These are phyloP conservation scores for Neurospora tetrasperma DNA, from an alignment of 495 filamentous ascomycete genomes.

Conservation along the genomic window DNA sequence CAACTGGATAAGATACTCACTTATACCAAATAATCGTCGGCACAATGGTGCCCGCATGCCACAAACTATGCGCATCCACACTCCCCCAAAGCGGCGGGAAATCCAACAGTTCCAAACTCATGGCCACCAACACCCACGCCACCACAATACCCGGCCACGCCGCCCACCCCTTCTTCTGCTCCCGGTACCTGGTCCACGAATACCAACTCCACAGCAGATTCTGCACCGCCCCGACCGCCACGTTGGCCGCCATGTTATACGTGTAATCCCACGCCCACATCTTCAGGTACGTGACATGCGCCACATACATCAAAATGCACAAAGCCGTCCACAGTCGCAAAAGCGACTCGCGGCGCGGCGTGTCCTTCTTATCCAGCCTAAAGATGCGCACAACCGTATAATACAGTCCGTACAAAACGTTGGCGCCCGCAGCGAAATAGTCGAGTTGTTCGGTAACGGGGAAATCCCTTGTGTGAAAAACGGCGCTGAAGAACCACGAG, in stretches of 20 bases:
- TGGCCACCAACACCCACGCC: conserved; percentile 81
- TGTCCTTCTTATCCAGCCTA: conserved; percentile 58
- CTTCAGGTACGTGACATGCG: conserved; percentile 76
- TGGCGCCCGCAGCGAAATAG: conserved; percentile 90
- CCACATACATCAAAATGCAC: conserved; percentile 59
- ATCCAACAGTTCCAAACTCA: conserved; percentile 91
- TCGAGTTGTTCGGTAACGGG: conserved; percentile 80
- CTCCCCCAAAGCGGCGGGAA: conserved; percentile 77
- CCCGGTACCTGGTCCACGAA: conserved; percentile 62
- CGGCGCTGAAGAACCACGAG: conserved; percentile 76
- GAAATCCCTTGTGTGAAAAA: conserved; percentile 90
- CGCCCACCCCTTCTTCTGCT: conserved; percentile 62
- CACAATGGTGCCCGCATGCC: conserved; percentile 87
- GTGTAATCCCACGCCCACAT: conserved; percentile 86
- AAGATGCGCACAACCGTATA: conserved; percentile 72
- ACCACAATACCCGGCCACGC: conserved; percentile 90
- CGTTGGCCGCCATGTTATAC: conserved; percentile 96
- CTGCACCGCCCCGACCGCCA: conserved; percentile 67
- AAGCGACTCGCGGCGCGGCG: conserved; percentile 43
- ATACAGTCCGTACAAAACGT: conserved; percentile 83
- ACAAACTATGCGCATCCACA: conserved; percentile 89
- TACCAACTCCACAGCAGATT: conserved; percentile 83
- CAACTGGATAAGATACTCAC: conserved; percentile 45
- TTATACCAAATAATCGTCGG: conserved; percentile 91
- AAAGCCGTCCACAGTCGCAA: conserved; percentile 63